Evolutionary conservation across 2,329 filamentous ascomycete species (phyloP).

Genomic region (Calonectria henricotiae): DNA sequence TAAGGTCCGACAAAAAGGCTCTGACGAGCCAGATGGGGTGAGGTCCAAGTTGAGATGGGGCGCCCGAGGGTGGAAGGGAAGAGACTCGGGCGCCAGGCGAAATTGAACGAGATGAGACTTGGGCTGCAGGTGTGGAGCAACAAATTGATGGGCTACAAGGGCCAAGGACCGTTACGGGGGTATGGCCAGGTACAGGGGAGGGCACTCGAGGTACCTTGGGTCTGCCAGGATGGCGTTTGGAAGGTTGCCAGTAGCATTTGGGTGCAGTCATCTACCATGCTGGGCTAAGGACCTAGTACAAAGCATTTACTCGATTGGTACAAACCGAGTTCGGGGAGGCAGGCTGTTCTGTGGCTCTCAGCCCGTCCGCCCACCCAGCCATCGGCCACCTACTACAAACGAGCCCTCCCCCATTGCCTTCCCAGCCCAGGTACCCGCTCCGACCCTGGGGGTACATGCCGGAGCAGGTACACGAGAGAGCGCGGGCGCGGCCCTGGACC

Average conservation of each 20-base stretch:
- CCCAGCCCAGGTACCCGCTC: slow-evolving; percentile 32
- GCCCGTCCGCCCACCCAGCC: slow-evolving; percentile 23
- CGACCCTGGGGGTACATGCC: slow-evolving; percentile 25
- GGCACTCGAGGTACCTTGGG: slow-evolving; percentile 12
- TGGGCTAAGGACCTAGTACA: slow-evolving; percentile 12
- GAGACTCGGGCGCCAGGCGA: slow-evolving; percentile 53
- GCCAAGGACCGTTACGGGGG: slow-evolving; percentile 34
- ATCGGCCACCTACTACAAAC: slow-evolving; percentile 31
- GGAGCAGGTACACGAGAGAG: slow-evolving; percentile 38
- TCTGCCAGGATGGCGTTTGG: slow-evolving; percentile 12
- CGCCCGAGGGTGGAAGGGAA: slow-evolving; percentile 45
- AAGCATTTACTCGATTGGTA: not conserved
- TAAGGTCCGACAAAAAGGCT: slow-evolving; percentile 42
- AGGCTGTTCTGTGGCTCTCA: slow-evolving; percentile 7
- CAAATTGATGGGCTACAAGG: slow-evolving; percentile 34
- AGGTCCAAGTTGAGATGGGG: slow-evolving; percentile 51
- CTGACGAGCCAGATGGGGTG: slow-evolving; percentile 49
- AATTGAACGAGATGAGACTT: slow-evolving; percentile 55
- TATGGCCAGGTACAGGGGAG: slow-evolving; percentile 29
- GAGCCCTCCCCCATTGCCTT: slow-evolving; percentile 18
- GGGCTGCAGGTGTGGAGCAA: slow-evolving; percentile 50
- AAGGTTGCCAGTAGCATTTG: slow-evolving; percentile 4
- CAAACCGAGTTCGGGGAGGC: slow-evolving; percentile 8
- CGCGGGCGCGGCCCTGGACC: slow-evolving; percentile 38
- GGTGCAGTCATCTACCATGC: not conserved